Conservation (phyloP, 148 eudicot species). For the Salicornia ramosissima region DNA sequence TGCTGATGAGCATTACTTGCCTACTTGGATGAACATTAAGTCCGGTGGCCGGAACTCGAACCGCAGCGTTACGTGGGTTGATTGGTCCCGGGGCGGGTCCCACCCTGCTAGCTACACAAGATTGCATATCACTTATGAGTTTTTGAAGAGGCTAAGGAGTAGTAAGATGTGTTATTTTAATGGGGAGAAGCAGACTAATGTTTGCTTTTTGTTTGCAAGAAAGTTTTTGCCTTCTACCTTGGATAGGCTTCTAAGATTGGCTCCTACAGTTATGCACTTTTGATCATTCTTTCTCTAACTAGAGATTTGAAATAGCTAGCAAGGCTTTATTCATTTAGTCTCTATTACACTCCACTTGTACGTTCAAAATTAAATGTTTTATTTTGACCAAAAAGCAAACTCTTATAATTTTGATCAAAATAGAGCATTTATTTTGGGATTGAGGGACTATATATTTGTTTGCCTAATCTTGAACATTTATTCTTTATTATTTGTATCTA, state of each 20-base stretch:
- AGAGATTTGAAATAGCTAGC: no score
- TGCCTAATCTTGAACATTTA: no score
- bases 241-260: conserved; percentile 4
- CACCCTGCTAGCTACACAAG: conserved; percentile 9
- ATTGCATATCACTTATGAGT: conserved; percentile 21
- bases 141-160: conserved; percentile 30
- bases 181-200: conserved; percentile 31
- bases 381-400: no score
- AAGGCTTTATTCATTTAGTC: no score
- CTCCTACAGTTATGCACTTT: conserved; percentile 14
- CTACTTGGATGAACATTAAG: conserved; percentile 54
- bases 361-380: no score
- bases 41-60: conserved; percentile 26
- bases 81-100: conserved; percentile 7
- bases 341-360: no score
- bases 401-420: no score
- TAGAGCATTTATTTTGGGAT: no score
- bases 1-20: conserved; percentile 85
- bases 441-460: no score
- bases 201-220: conserved; percentile 28
- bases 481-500: no score
- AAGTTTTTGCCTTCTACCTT: conserved; percentile 5
- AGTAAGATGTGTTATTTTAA: conserved; percentile 28
- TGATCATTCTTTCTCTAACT: not conserved
- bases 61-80: conserved; percentile 45